These are phyloP conservation scores for Schizophyllum commune DNA, from an alignment of 1,284 basidiomycete genomes.

Conservation along the genomic window DNA sequence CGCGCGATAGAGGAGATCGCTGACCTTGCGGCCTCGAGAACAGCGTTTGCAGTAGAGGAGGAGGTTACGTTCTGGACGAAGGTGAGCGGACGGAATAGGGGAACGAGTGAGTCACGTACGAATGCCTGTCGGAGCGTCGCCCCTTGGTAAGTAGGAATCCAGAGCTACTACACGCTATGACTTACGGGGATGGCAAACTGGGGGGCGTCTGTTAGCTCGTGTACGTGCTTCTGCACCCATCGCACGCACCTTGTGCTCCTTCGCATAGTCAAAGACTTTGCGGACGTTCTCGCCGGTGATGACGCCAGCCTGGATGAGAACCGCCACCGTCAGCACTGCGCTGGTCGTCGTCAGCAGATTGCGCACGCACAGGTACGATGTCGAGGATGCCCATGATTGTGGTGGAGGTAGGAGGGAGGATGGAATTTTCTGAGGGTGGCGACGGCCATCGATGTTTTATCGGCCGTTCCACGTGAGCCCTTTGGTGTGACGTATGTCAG, in stretches of 20 bases:
- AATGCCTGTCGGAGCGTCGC: conserved; percentile 44
- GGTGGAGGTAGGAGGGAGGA: background rate
- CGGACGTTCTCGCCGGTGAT: conserved; percentile 82
- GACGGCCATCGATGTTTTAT: background rate
- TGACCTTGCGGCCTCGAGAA: conserved; percentile 82
- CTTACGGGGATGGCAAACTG: conserved; percentile 84
- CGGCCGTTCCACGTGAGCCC: background rate
- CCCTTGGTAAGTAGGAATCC: conserved; percentile 7
- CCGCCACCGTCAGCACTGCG: conserved; percentile 4
- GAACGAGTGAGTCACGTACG: conserved; percentile 37
- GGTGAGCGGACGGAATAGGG: conserved; percentile 6
- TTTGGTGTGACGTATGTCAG: background rate
- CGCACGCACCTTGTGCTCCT: conserved; percentile 64
- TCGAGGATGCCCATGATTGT: conserved; percentile 59
- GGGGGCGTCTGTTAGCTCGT: background rate
- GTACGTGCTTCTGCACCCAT: conserved; percentile 1
- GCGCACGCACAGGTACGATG: conserved; percentile 53
- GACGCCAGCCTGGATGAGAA: conserved; percentile 62
- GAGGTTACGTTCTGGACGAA: conserved; percentile 71
- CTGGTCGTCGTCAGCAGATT: background rate
- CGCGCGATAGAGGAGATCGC: conserved; percentile 6
- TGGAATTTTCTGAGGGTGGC: background rate
- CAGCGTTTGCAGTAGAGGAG: conserved; percentile 81
- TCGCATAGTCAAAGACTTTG: conserved; percentile 85
- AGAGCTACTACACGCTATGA: conserved; percentile 14